These are phyloP conservation scores for Bruguiera sexangula DNA, from an alignment of 345 rosid genomes.

Conservation along the genomic window DNA sequence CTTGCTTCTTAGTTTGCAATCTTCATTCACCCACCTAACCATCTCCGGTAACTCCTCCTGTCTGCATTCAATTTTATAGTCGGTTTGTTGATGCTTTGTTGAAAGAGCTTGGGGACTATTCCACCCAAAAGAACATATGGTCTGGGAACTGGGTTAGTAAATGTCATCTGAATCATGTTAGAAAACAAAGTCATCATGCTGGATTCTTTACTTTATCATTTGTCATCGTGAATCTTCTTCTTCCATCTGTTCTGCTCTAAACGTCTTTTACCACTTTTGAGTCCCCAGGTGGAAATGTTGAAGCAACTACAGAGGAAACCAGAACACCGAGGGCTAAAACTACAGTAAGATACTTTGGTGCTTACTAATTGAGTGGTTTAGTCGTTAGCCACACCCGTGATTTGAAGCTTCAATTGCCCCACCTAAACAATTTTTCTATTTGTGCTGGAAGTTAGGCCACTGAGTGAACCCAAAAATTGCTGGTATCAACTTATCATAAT, in stretches of 20 bases:
- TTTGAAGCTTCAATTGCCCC: background rate
- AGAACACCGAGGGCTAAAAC: slow-evolving; percentile 64
- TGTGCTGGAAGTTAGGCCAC: background rate
- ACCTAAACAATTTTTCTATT: too few species aligned
- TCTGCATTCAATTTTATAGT: slow-evolving; percentile 37
- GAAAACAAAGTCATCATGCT: background rate
- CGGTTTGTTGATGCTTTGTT: slow-evolving; percentile 79
- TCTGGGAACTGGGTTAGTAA: slow-evolving; percentile 66
- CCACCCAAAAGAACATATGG: slow-evolving; percentile 67
- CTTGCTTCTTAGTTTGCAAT: background rate
- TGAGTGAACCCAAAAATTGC: background rate
- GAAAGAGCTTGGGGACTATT: slow-evolving; percentile 64
- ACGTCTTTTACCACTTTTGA: slow-evolving; percentile 11
- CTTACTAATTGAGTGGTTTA: background rate
- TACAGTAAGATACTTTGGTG: slow-evolving; percentile 49
- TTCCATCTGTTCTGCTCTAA: background rate
- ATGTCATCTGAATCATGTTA: too few species aligned
- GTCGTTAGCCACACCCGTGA: background rate
- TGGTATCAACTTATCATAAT: background rate
- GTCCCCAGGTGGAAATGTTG: slow-evolving; percentile 81
- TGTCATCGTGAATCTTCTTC: background rate
- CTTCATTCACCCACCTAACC: background rate
- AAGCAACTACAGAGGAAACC: slow-evolving; percentile 75
- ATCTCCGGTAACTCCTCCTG: background rate
- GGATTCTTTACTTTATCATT: background rate